Evolutionary conservation across 306 rosid genomes (phyloP), one percentile per base, ranked within the genome.

Genomic region (Lotus japonicus): DNA sequence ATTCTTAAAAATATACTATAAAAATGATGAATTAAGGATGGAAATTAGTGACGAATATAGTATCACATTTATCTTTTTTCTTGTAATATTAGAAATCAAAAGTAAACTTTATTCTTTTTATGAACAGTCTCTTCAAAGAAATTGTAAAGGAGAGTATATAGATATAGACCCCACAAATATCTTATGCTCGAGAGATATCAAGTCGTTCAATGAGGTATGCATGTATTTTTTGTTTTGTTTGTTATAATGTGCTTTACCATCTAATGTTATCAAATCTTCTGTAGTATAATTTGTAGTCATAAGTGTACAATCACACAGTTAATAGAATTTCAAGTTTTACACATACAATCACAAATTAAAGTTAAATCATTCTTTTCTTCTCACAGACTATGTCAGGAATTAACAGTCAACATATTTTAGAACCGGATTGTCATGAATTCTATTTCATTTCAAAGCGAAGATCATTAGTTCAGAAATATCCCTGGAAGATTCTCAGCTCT

Each of bases 111-210:
- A 46, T 14, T 10, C 38, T 16, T 51, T 13, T 13, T 36, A 55
- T 63, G 51, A 44, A 23, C 70, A 86, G 95, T 86, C 89, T 9
- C 61, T 85, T 42, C 51, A 68, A 61, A 70, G 15, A 66, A 84
- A 64, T 23, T 89, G 97, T 19, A 18, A 33, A 35, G 92, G 79
- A 64, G 77, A 88, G 6, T 88, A 83, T 18, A 0, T 0, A 3
- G n/a, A 66, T 23, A 65, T 64, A 42, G 77, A 82, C 58, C 66
- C 77, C 7, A 55, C 14, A 33, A 89, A 77, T n/a, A 9, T 50
- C 5, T 16, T 70, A 5, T 89, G 97, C 66, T 23, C 12, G 2
- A 65, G 59, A 41, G 60, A 85, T 67, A 4, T 77, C 2, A 2
- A 42, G 41, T 66, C 65, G 33, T 81, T 10, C 19, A 0, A 16